Evolutionary conservation across 2,329 filamentous ascomycete genomes (phyloP).

Genomic region (Colletotrichum filicis): DNA sequence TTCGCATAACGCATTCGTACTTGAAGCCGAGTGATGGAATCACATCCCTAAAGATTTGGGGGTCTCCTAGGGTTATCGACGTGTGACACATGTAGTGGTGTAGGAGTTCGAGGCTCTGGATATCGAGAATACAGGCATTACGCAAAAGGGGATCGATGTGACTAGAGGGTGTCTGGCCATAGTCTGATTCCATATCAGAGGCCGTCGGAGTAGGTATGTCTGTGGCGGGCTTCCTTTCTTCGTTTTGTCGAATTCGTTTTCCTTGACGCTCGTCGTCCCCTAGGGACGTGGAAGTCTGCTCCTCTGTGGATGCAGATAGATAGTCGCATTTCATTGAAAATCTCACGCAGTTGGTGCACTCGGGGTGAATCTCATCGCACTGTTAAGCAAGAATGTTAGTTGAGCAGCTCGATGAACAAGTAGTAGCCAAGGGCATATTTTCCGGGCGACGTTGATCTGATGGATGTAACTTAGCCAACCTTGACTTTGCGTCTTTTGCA

Average conservation of each 20-base stretch:
- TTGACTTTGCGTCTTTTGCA: constrained; percentile 34
- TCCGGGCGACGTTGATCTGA: too few relatives aligned
- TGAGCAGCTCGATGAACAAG: not conserved
- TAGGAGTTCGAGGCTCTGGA: constrained; percentile 39
- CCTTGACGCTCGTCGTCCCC: not conserved
- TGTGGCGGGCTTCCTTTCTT: not conserved
- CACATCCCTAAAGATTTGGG: constrained; percentile 33
- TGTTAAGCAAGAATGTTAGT: not conserved
- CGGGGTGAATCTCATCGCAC: constrained; percentile 34
- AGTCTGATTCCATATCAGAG: not conserved
- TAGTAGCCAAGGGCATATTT: not conserved
- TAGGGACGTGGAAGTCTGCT: not conserved
- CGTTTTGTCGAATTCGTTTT: not conserved
- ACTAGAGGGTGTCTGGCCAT: too few relatives aligned
- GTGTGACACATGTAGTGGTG: constrained; percentile 39
- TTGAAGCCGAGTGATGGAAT: constrained; percentile 38
- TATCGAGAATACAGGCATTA: constrained; percentile 14
- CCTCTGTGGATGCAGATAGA: not conserved
- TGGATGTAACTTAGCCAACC: not conserved
- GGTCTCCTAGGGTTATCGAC: constrained; percentile 33
- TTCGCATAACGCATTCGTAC: constrained; percentile 37
- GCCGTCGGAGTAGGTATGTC: not conserved
- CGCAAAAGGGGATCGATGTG: not conserved
- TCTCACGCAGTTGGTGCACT: constrained; percentile 28
- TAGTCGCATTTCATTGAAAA: constrained; percentile 32